Evolutionary conservation across 345 rosid species (phyloP), one percentile per base, ranked within the genome.

Genomic region (Raphanus raphanistrum): DNA sequence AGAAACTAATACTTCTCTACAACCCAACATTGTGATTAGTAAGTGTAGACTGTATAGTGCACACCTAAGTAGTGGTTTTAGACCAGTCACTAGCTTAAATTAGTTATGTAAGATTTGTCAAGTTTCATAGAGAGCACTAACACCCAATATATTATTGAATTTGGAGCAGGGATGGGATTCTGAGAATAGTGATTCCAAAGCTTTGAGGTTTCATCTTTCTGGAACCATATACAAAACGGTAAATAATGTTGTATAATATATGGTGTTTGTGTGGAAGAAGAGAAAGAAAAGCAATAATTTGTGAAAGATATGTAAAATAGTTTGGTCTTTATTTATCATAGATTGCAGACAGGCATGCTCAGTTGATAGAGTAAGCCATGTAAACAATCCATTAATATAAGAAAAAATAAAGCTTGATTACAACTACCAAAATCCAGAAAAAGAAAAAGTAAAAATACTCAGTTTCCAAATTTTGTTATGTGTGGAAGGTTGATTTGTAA

Each of bases 111-210:
- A 8, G 13, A 21, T 50, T 25, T 41, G 38, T 9, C 13, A 38
- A 43, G 15, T 12, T 43, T 43, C 50, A 43, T 12, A 43, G n/a
- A 43, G 55, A 48, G 17, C 17, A 50, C 55, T 84, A 41, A 82
- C 65, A 31, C 11, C 12, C 16, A 15, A 25, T 60, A 6, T 26
- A 21, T 54, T 13, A 48, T 48, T 48, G 55, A 48, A 4, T 48
- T 48, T 48, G 54, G 54, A 48, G 55, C 55, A 48, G 55, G 55
- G 55, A 48, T 48, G 55, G 55, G 55, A 48, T 48, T 48, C 17
- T 48, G 55, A 87, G 77, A 52, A 67, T 91, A 55, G 77, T 82
- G 66, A 79, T 89, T 68, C 91, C 92, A 17, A 89, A 91, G 83
- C 75, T 83, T 26, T 87, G 88, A 91, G 83, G 58, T 6, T 41